These are phyloP conservation scores for Talaromyces thailandensis DNA, from an alignment of 495 filamentous ascomycete species.

Conservation along the genomic window DNA sequence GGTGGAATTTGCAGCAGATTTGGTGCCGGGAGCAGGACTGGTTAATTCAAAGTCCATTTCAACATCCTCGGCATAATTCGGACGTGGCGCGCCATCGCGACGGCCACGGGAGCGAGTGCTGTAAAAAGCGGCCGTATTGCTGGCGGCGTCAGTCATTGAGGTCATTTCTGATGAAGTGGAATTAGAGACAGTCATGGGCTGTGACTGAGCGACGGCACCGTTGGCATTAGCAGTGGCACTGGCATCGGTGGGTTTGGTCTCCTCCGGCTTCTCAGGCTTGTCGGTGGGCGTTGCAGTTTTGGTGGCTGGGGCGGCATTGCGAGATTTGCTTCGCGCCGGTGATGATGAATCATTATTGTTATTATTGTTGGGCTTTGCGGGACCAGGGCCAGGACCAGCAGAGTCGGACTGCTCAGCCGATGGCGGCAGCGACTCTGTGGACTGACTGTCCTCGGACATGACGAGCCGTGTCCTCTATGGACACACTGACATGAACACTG, in stretches of 20 bases:
- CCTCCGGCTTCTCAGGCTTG: slow-evolving; percentile 16
- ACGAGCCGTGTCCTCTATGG: slow-evolving; percentile 1
- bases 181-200: slow-evolving; percentile 43
- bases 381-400: background rate
- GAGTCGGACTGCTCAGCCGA: slow-evolving; percentile 6
- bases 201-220: slow-evolving; percentile 18
- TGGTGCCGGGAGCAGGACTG: slow-evolving; percentile 18
- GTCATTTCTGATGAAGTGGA: slow-evolving; percentile 33
- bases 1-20: slow-evolving; percentile 30
- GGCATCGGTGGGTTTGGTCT: slow-evolving; percentile 22
- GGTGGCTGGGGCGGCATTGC: slow-evolving; percentile 17
- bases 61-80: slow-evolving; percentile 95
- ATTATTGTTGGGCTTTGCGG: background rate
- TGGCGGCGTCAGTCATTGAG: slow-evolving; percentile 27
- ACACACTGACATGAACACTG: slow-evolving; percentile 3
- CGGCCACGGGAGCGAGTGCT: slow-evolving; percentile 93
- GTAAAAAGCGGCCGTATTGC: slow-evolving; percentile 60
- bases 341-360: slow-evolving; percentile 13
- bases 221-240: slow-evolving; percentile 19
- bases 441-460: slow-evolving; percentile 8
- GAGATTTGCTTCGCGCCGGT: slow-evolving; percentile 13
- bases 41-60: slow-evolving; percentile 68
- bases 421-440: slow-evolving; percentile 5
- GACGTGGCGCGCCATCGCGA: slow-evolving; percentile 58
- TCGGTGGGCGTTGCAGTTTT: slow-evolving; percentile 15